Conservation (phyloP, 108 stramenopile species). For the Aureococcus anophagefferens region DNA sequence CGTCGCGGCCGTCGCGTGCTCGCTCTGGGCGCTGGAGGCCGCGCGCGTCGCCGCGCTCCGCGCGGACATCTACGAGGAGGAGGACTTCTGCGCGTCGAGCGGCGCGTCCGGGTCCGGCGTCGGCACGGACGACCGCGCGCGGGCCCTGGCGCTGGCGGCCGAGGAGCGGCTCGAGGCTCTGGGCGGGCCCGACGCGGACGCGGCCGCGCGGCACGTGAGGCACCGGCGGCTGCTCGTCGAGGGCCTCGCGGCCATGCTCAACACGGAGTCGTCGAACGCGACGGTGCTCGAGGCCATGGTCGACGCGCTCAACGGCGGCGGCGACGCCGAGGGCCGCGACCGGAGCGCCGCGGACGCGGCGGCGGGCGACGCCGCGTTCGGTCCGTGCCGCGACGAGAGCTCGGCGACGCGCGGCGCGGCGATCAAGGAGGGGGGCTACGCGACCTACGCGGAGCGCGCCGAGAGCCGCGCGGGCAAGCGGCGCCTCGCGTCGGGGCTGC, state of each 20-base stretch:
- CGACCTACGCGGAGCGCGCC: background rate
- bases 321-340: too few species aligned
- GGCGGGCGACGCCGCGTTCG: too few species aligned
- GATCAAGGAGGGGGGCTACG: too few species aligned
- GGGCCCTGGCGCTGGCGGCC: too few species aligned
- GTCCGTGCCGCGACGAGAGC: too few species aligned
- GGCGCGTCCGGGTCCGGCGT: too few species aligned
- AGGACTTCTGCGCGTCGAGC: slow-evolving; percentile 54
- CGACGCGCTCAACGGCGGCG: background rate
- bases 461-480: background rate
- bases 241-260: background rate
- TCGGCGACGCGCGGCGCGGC: too few species aligned
- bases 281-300: background rate
- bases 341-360: too few species aligned
- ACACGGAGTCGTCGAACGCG: background rate
- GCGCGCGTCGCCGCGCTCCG: slow-evolving; percentile 54
- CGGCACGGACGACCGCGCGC: too few species aligned
- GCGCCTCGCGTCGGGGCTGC: background rate
- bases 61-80: slow-evolving; percentile 89
- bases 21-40: slow-evolving; percentile 57
- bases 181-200: too few species aligned
- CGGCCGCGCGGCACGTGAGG: background rate
- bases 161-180: too few species aligned
- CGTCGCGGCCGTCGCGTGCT: slow-evolving; percentile 39
- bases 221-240: background rate